Evolutionary conservation across 345 rosid genomes (phyloP).

Genomic region (Cardamine resedifolia): DNA sequence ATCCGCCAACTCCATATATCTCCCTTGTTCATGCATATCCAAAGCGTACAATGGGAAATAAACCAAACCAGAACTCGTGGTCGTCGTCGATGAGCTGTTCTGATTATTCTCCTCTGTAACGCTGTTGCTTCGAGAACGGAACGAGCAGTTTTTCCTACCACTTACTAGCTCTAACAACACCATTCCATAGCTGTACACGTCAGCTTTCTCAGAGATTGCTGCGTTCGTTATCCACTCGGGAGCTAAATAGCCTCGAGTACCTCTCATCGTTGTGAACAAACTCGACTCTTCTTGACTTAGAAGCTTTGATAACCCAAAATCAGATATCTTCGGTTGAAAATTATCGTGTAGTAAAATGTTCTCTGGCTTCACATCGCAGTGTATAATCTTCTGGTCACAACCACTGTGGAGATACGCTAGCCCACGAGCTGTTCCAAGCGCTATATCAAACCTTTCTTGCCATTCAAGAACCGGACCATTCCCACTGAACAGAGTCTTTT

Average conservation of each 20-base stretch:
- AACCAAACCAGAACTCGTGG: constrained; percentile 41
- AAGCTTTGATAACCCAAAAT: constrained; percentile 77
- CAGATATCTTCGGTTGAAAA: constrained; percentile 68
- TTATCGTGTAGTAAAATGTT: constrained; percentile 67
- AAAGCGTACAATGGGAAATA: constrained; percentile 85
- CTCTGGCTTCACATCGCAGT: constrained; percentile 74
- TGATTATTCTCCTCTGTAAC: constrained; percentile 40
- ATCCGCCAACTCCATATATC: constrained; percentile 76
- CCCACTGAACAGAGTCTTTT: constrained; percentile 46
- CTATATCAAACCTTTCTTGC: constrained; percentile 75
- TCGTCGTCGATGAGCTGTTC: constrained; percentile 47
- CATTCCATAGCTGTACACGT: constrained; percentile 86
- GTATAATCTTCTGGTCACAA: constrained; percentile 71
- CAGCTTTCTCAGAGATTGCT: constrained; percentile 76
- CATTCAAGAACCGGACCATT: constrained; percentile 60
- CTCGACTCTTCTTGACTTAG: constrained; percentile 62
- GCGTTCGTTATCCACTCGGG: constrained; percentile 84
- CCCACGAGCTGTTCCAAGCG: constrained; percentile 76
- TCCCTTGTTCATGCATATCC: constrained; percentile 78
- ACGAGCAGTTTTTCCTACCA: constrained; percentile 67
- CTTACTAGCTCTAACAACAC: constrained; percentile 77
- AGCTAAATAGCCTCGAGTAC: constrained; percentile 84
- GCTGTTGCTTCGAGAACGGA: constrained; percentile 48
- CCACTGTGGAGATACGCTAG: constrained; percentile 73
- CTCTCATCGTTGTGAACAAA: constrained; percentile 76